Evolutionary conservation across 2,329 filamentous ascomycete genomes (phyloP).

Genomic region (Plectosphaerella plurivora): DNA sequence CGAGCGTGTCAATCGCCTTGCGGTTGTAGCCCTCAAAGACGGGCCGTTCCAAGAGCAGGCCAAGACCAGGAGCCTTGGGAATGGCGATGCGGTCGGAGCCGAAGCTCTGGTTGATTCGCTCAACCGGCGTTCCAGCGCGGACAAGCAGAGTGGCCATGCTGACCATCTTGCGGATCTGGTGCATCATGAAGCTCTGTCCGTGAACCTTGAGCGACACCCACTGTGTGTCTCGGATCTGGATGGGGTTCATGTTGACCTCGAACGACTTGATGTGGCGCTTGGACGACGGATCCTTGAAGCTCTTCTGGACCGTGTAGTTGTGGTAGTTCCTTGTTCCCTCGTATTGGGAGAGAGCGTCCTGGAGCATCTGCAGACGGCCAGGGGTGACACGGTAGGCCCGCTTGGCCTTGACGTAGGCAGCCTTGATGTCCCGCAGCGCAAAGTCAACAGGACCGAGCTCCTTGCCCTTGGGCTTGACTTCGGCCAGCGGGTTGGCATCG

Average conservation of each 20-base stretch:
- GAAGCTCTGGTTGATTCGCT: conserved; percentile 72
- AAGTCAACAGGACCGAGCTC: conserved; percentile 51
- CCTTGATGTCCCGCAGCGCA: conserved; percentile 70
- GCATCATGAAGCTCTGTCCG: conserved; percentile 99
- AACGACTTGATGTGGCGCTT: conserved; percentile 94
- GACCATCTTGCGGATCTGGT: conserved; percentile 99
- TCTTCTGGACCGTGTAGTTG: conserved; percentile 96
- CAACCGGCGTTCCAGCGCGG: conserved; percentile 72
- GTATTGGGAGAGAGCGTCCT: conserved; percentile 70
- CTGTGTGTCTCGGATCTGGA: conserved; percentile 86
- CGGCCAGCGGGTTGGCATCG: conserved; percentile 2
- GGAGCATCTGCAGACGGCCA: conserved; percentile 67
- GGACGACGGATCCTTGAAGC: conserved; percentile 72
- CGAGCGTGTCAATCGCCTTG: conserved; percentile 59
- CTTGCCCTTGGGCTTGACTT: conserved; percentile 17
- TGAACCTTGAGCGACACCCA: conserved; percentile 96
- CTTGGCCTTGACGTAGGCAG: conserved; percentile 77
- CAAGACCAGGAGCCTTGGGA: conserved; percentile 87
- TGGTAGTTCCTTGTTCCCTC: conserved; percentile 87
- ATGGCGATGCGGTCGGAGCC: conserved; percentile 71
- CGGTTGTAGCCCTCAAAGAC: conserved; percentile 89
- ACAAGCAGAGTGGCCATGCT: conserved; percentile 83
- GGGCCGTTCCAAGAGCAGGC: conserved; percentile 81
- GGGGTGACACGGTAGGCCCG: conserved; percentile 76
- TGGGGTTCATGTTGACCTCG: conserved; percentile 67